These are phyloP conservation scores for Escallonia rubra DNA, from an alignment of 129 eudicot genomes.

Conservation along the genomic window DNA sequence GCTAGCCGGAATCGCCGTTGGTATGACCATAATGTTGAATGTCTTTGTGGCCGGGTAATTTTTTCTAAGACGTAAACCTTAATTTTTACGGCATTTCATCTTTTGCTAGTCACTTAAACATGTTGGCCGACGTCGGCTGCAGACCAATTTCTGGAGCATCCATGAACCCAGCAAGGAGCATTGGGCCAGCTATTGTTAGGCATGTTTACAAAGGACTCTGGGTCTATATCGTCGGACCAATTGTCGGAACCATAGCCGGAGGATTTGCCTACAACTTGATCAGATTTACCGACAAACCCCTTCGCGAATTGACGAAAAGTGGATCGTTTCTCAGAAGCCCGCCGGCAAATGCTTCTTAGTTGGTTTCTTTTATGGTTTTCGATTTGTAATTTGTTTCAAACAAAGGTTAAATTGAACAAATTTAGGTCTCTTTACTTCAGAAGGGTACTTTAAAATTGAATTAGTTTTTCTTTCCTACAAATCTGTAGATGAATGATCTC, in stretches of 20 bases:
- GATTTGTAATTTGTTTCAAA: too few species aligned
- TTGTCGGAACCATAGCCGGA: constrained; percentile 53
- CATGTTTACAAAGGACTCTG: constrained; percentile 48
- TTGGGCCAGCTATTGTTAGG: constrained; percentile 82
- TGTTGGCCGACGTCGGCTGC: background rate
- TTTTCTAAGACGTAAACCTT: background rate
- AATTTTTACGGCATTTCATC: background rate
- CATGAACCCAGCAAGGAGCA: constrained; percentile 91
- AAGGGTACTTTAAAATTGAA: too few species aligned
- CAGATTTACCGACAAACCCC: constrained; percentile 39
- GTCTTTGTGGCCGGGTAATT: constrained; percentile 83
- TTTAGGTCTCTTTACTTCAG: too few species aligned
- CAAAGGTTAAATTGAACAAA: too few species aligned
- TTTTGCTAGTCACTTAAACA: too few species aligned
- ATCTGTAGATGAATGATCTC: too few species aligned
- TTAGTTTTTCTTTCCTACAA: too few species aligned
- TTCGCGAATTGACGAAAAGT: constrained; percentile 25
- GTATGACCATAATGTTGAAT: constrained; percentile 74
- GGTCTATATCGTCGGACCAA: constrained; percentile 68
- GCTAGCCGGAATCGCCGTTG: constrained; percentile 67
- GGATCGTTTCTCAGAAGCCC: background rate
- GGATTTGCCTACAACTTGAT: constrained; percentile 54
- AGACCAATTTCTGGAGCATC: constrained; percentile 94
- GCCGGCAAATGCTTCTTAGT: too few species aligned
- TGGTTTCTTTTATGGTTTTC: too few species aligned